Evolutionary conservation across 2,329 filamentous ascomycete species (phyloP).

Genomic region (Fusarium begoniae): DNA sequence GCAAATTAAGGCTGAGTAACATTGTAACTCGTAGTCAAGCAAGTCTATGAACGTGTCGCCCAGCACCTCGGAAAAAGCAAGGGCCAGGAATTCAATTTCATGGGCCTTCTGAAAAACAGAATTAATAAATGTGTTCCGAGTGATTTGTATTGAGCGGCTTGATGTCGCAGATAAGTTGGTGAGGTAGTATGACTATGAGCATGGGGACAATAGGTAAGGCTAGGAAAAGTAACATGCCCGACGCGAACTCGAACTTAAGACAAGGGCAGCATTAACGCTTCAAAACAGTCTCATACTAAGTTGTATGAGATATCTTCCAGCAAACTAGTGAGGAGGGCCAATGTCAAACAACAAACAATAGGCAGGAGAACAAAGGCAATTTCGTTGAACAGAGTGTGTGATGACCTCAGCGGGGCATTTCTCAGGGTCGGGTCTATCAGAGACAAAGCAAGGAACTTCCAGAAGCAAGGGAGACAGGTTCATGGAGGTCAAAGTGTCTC

Average conservation of each 20-base stretch:
- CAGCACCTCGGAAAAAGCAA: conserved; percentile 29
- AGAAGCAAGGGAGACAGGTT: conserved; percentile 22
- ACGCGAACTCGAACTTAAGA: conserved; percentile 26
- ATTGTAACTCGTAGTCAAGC: neutral
- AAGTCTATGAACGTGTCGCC: neutral
- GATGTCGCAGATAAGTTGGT: neutral
- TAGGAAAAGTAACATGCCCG: conserved; percentile 6
- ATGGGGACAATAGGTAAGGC: conserved; percentile 7
- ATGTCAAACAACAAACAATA: conserved; percentile 8
- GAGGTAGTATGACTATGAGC: conserved; percentile 12
- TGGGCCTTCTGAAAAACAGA: neutral
- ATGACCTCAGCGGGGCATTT: neutral
- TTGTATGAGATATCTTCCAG: conserved; percentile 22
- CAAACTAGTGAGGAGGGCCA: neutral
- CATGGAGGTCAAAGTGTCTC: conserved; percentile 18
- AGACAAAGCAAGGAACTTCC: neutral
- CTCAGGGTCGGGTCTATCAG: conserved; percentile 6
- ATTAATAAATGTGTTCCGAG: neutral
- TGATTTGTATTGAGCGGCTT: neutral
- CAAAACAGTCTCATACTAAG: neutral
- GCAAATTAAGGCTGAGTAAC: conserved; percentile 17
- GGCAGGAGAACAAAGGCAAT: neutral
- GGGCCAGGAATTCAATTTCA: conserved; percentile 16
- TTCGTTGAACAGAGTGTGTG: neutral
- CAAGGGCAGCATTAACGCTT: conserved; percentile 9